Conservation (phyloP, 768 basidiomycete genomes). For the Lactifluus pinguis region DNA sequence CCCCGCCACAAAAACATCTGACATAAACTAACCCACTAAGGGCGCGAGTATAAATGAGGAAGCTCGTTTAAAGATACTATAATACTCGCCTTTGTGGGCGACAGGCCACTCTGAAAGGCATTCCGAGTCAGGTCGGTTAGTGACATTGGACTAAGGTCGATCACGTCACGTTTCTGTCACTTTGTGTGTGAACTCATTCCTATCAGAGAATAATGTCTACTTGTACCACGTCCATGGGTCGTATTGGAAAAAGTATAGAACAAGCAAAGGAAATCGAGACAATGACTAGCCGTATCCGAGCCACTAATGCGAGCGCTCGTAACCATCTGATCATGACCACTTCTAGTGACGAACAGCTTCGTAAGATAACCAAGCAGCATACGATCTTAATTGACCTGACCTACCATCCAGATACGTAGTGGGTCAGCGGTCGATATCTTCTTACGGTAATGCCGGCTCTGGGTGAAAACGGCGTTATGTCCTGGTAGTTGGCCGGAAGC, state of each 20-base stretch:
- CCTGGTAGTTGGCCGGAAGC: slow-evolving; percentile 10
- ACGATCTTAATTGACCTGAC: background rate
- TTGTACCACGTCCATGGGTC: background rate
- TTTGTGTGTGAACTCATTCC: background rate
- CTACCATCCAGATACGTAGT: slow-evolving; percentile 13
- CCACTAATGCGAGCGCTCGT: background rate
- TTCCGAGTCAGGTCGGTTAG: slow-evolving; percentile 62
- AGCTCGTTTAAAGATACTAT: background rate
- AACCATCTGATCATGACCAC: background rate
- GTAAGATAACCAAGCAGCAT: background rate
- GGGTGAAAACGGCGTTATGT: slow-evolving; percentile 5
- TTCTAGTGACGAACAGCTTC: background rate
- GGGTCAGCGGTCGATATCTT: slow-evolving; percentile 11
- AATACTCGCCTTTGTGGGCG: slow-evolving; percentile 48
- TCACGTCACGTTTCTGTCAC: background rate
- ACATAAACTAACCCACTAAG: slow-evolving; percentile 60
- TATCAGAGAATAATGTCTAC: background rate
- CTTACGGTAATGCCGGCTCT: slow-evolving; percentile 8
- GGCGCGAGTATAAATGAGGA: slow-evolving; percentile 7
- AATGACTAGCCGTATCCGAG: background rate
- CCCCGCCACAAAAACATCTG: slow-evolving; percentile 48
- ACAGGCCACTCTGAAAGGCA: slow-evolving; percentile 61
- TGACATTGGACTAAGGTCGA: slow-evolving; percentile 38
- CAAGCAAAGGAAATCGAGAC: background rate
- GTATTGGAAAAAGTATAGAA: background rate